Evolutionary conservation across 345 rosid genomes (phyloP), one percentile per base, ranked within the genome.

Genomic region (Hevea brasiliensis): DNA sequence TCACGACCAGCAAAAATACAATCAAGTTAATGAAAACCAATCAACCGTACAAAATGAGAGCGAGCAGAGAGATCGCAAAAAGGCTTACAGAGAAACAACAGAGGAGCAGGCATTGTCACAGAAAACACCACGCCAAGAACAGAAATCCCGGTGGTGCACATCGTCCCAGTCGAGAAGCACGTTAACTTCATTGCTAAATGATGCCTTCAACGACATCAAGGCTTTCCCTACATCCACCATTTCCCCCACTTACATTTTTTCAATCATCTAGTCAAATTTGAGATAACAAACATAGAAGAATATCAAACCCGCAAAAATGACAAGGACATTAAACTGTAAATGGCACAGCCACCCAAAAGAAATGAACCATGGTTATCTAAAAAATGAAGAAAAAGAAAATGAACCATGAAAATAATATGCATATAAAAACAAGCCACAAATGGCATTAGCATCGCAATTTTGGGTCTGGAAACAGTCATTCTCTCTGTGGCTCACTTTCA

Each of bases 111-210:
- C 20, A 67, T 85, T 92, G 78, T 89, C 96, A 26, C 99, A 95
- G 18, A 60, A 66, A 55, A 95, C 96, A 57, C 99, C 97, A 40
- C 91, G 86, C 99, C 99, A 95, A 1, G 96, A 87, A 72, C 99
- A 95, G 73, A 84, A 83, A 77, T 90, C 94, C 20, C 15, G 35
- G 74, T 78, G 85, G 76, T 83, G 90, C 14, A 61, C 86, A 60
- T 84, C 88, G 54, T 88, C 92, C 99, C 99, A 95, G 82, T 93
- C 96, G n/a, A 86, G 74, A 75, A 95, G 84, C 78, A 77, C 81
- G 65, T 93, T 92, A 5, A 72, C 93, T 45, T 85, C 77, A 71
- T 93, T 89, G 73, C 97, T 82, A 68, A 95, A 93, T 0, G 94
- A 91, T 0, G 83, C 86, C 85, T 95, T 93, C 9, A 93, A 72